Evolutionary conservation across 495 filamentous ascomycete species (phyloP).

Genomic region (Rostrohypoxylon terebratum): DNA sequence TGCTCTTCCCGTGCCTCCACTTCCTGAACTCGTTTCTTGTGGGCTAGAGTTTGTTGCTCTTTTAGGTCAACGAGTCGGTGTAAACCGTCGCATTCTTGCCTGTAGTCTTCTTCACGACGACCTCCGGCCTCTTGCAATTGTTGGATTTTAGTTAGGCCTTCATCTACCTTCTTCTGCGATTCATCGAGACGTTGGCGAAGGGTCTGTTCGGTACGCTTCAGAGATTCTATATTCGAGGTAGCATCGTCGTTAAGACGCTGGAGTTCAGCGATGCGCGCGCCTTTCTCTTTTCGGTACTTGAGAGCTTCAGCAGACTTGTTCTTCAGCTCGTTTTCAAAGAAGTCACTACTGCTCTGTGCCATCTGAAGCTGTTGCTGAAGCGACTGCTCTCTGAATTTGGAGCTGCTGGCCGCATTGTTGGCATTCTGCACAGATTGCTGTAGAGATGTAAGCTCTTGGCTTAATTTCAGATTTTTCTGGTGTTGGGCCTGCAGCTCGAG

Average conservation of each 20-base stretch:
- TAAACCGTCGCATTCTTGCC: slow-evolving; percentile 81
- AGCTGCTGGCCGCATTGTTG: slow-evolving; percentile 77
- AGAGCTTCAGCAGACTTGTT: slow-evolving; percentile 85
- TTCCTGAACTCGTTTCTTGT: slow-evolving; percentile 83
- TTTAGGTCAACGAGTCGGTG: slow-evolving; percentile 87
- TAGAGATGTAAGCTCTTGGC: slow-evolving; percentile 79
- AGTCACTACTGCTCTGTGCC: slow-evolving; percentile 88
- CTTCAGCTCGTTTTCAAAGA: slow-evolving; percentile 89
- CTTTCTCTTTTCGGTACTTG: slow-evolving; percentile 96
- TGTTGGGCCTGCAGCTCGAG: slow-evolving; percentile 89
- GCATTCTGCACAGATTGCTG: slow-evolving; percentile 85
- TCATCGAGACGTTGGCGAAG: slow-evolving; percentile 85
- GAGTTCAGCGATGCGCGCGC: slow-evolving; percentile 83
- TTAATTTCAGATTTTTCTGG: slow-evolving; percentile 84
- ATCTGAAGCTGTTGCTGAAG: slow-evolving; percentile 90
- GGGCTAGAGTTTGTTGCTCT: slow-evolving; percentile 81
- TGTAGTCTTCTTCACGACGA: slow-evolving; percentile 81
- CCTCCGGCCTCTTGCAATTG: slow-evolving; percentile 85
- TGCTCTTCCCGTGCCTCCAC: slow-evolving; percentile 81
- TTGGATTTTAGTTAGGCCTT: slow-evolving; percentile 81
- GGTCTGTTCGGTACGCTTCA: slow-evolving; percentile 80
- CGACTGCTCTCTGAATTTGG: slow-evolving; percentile 88
- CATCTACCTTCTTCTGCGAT: slow-evolving; percentile 85
- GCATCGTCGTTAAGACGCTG: slow-evolving; percentile 90
- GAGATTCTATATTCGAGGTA: slow-evolving; percentile 75